Conservation (phyloP, 2,329 filamentous ascomycete species). For the Xylaria hypoxylon region DNA sequence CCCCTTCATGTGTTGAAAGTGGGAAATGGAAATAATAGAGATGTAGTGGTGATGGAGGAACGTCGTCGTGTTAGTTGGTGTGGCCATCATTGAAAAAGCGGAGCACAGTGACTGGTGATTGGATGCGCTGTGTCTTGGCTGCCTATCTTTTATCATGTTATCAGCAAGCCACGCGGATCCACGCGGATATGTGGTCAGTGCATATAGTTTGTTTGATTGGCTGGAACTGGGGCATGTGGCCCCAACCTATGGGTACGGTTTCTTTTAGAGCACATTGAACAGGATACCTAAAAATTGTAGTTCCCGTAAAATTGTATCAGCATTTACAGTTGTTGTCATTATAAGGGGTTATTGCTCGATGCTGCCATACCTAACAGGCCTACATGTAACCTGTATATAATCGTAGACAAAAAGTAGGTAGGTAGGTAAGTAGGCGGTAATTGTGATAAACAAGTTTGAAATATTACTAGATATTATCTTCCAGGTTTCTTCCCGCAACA, state of each 20-base stretch:
- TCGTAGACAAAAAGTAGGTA: too few species aligned
- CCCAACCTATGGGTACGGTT: slow-evolving; percentile 7
- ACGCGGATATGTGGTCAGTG: slow-evolving; percentile 16
- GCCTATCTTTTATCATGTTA: slow-evolving; percentile 36
- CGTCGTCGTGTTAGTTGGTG: slow-evolving; percentile 44
- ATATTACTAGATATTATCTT: too few species aligned
- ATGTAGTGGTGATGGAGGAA: slow-evolving; percentile 42
- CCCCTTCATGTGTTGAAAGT: slow-evolving; percentile 28
- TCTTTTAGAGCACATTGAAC: neutral
- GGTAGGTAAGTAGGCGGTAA: too few species aligned
- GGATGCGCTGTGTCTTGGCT: slow-evolving; percentile 29
- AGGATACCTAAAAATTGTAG: too few species aligned
- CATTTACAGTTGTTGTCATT: too few species aligned
- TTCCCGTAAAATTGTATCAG: too few species aligned
- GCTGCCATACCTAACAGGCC: too few species aligned
- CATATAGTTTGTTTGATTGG: slow-evolving; percentile 26
- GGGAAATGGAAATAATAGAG: slow-evolving; percentile 33
- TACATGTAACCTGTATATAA: too few species aligned
- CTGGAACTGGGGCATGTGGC: slow-evolving; percentile 23
- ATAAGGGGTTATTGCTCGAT: too few species aligned
- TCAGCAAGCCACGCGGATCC: slow-evolving; percentile 34
- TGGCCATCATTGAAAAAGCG: slow-evolving; percentile 31
- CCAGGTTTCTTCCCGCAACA: neutral
- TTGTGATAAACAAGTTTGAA: too few species aligned
- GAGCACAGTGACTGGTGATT: slow-evolving; percentile 18